Conservation (phyloP, 768 basidiomycete genomes). For the Tulasnella sp. region DNA sequence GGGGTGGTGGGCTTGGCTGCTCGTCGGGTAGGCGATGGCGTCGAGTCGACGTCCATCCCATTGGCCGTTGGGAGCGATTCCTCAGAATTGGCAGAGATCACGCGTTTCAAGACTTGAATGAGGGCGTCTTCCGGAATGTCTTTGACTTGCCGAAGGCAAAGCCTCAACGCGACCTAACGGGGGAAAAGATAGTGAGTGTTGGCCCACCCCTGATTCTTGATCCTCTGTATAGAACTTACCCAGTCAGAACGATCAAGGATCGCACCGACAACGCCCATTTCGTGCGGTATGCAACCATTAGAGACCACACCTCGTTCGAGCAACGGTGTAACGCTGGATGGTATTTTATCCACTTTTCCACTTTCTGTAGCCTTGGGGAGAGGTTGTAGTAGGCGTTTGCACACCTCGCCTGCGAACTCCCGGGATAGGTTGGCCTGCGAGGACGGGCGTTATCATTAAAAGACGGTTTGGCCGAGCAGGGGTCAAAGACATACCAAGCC, state of each 20-base stretch:
- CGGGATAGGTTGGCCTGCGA: not conserved
- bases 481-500: not conserved
- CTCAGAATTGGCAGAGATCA: not conserved
- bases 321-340: not conserved
- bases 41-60: not conserved
- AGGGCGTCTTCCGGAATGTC: constrained; percentile 20
- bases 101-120: constrained; percentile 6
- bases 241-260: not conserved
- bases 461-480: not conserved
- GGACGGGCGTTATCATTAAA: not conserved
- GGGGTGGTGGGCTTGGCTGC: not conserved
- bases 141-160: not conserved
- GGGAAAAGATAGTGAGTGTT: not conserved
- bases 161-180: not conserved
- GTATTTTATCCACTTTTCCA: not conserved
- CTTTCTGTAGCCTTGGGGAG: not conserved
- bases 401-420: not conserved
- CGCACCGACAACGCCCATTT: not conserved
- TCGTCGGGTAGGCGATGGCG: not conserved
- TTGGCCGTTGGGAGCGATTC: not conserved
- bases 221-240: no score
- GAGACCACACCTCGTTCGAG: constrained; percentile 1
- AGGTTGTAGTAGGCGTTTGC: not conserved
- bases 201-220: no score
- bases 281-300: not conserved